phyloP scores from a whole-genome alignment of 257 asterid genomes.

The Solanum verrucosum region DNA sequence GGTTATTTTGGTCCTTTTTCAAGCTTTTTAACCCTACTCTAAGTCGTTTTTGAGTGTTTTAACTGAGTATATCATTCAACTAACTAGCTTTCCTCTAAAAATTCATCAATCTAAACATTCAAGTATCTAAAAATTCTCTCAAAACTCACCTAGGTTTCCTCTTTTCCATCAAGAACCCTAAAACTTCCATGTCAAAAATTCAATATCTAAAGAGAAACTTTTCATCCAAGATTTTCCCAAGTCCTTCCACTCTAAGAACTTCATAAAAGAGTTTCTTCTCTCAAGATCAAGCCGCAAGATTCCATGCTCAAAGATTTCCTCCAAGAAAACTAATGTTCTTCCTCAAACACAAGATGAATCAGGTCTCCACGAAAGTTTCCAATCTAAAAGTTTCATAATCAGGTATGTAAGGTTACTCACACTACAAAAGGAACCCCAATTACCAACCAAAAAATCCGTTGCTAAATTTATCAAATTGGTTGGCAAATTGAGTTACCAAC shows the following conservation, averaged over 20 bases:
- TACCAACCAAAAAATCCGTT: no score
- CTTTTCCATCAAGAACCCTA: not conserved
- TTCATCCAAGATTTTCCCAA: not conserved
- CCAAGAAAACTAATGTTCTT: no score
- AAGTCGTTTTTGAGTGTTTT: not conserved
- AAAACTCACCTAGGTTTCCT: not conserved
- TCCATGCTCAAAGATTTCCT: no score
- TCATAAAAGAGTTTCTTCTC: not conserved
- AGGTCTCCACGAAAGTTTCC: no score
- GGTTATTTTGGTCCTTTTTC: not conserved
- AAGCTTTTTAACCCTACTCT: no score
- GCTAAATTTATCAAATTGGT: no score
- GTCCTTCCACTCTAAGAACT: not conserved
- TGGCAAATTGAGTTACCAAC: no score
- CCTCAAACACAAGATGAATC: no score
- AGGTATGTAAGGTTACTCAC: no score
- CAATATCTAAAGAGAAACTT: not conserved
- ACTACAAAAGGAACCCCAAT: no score
- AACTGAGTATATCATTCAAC: not conserved
- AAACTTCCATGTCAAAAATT: not conserved
- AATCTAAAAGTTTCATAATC: no score
- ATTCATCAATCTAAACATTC: not conserved
- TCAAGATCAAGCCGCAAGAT: not conserved
- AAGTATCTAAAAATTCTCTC: not conserved
- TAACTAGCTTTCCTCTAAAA: not conserved